A percentile compares a stretch with the other conserved stretches of the same genome.
Conservation (phyloP, 116 monocot species). For the Zostera marina region DNA sequence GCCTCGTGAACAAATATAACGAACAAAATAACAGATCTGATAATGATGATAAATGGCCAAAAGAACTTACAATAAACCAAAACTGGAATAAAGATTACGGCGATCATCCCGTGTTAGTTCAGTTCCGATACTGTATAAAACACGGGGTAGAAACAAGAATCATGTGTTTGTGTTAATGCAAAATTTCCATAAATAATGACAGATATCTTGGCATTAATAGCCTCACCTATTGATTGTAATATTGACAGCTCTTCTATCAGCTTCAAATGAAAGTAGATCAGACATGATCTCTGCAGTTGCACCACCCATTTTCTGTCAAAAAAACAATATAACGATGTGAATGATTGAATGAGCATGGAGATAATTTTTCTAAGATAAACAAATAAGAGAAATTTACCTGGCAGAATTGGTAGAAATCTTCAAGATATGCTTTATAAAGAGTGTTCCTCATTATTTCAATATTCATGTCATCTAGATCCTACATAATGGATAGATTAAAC, state of each 20-base stretch:
- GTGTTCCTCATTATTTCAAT: constrained; percentile 99
- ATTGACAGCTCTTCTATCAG: constrained; percentile 96
- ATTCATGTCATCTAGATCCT: constrained; percentile 99
- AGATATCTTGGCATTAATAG: not conserved
- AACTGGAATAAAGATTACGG: constrained; percentile 81
- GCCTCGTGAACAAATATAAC: not conserved
- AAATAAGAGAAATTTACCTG: constrained; percentile 26
- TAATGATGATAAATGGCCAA: not conserved
- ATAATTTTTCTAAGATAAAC: not conserved
- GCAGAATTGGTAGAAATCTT: constrained; percentile 89
- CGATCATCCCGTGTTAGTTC: constrained; percentile 90
- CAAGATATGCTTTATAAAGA: constrained; percentile 96
- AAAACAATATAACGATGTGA: not conserved
- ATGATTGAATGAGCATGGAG: too few relatives aligned
- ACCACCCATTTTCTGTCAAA: constrained; percentile 72
- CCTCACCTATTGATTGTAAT: constrained; percentile 82
- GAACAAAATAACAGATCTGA: not conserved
- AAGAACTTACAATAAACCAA: constrained; percentile 73
- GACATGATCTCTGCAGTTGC: constrained; percentile 95
- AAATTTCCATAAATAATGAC: not conserved
- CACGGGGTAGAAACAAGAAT: not conserved
- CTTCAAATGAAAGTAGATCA: constrained; percentile 92
- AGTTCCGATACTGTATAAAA: constrained; percentile 79
- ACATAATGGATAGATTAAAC: not conserved
- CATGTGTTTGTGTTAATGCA: not conserved